A percentile compares a stretch with the other conserved stretches of the same genome.
These are phyloP conservation scores for Ceratocystis harringtonii DNA, from an alignment of 2,329 filamentous ascomycete species.

Conservation along the genomic window DNA sequence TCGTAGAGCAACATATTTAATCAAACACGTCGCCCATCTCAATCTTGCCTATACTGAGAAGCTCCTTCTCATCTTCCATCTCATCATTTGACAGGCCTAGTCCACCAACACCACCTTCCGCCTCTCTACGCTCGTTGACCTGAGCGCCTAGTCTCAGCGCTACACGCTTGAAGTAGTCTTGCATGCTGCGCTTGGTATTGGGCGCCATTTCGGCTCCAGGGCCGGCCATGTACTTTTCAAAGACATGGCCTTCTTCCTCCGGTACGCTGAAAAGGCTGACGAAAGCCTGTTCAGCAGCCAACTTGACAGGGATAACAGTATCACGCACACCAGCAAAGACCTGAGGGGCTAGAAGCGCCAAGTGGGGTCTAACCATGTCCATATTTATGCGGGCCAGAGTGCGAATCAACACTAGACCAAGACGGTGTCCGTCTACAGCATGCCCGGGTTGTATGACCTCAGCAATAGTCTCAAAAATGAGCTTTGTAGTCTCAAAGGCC, in stretches of 20 bases:
- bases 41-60: conserved; percentile 88
- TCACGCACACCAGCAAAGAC: conserved; percentile 86
- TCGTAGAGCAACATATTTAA: not conserved
- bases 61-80: conserved; percentile 82
- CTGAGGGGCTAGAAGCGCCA: conserved; percentile 62
- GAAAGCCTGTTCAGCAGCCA: conserved; percentile 89
- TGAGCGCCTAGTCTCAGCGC: conserved; percentile 72
- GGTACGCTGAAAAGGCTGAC: conserved; percentile 80
- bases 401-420: conserved; percentile 74
- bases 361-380: conserved; percentile 67
- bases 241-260: conserved; percentile 70
- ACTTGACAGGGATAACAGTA: conserved; percentile 82
- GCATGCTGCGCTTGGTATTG: conserved; percentile 73
- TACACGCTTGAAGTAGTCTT: conserved; percentile 93
- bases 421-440: conserved; percentile 66
- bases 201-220: conserved; percentile 50
- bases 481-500: conserved; percentile 61
- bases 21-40: conserved; percentile 33
- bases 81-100: conserved; percentile 82
- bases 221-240: conserved; percentile 75
- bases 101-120: conserved; percentile 77
- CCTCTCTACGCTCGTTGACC: conserved; percentile 75
- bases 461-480: conserved; percentile 65
- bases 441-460: conserved; percentile 61
- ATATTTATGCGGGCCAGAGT: conserved; percentile 68